phyloP scores from a whole-genome alignment of 192 early-diverging fungal genomes.

The Nowakowskiella sp. region DNA sequence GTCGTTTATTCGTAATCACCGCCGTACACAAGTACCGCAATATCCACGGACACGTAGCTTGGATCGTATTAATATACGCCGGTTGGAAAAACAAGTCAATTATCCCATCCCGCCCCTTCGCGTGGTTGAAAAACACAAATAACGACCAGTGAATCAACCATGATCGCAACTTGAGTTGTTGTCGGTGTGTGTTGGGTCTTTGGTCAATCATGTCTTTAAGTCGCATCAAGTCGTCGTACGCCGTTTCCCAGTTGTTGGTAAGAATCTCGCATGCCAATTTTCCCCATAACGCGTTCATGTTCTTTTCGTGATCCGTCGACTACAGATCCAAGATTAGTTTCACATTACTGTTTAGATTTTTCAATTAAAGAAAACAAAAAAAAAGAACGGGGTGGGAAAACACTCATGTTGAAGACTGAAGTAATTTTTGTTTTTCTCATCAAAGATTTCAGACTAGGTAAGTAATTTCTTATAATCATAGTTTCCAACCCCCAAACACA shows the following conservation, averaged over 20 bases:
- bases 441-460: neutral
- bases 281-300: constrained; percentile 87
- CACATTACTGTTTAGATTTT: neutral
- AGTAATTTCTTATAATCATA: neutral
- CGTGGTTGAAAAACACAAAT: constrained; percentile 98
- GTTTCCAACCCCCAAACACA: neutral
- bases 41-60: constrained; percentile 94
- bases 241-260: constrained; percentile 87
- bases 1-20: constrained; percentile 80
- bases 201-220: constrained; percentile 85
- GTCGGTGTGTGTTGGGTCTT: constrained; percentile 51
- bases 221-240: constrained; percentile 80
- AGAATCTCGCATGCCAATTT: constrained; percentile 94
- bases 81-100: constrained; percentile 88
- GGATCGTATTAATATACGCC: constrained; percentile 94
- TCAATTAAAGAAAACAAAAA: neutral
- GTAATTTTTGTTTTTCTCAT: neutral
- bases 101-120: constrained; percentile 88
- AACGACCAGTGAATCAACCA: constrained; percentile 96
- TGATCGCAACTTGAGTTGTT: constrained; percentile 85
- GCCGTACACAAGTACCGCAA: constrained; percentile 90
- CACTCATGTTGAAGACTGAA: constrained; percentile 1
- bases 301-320: constrained; percentile 80
- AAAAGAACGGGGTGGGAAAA: neutral
- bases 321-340: constrained; percentile 20